Base-by-base conservation (phyloP, 208 protist genomes). In the Trypanosoma conorhini region DNA sequence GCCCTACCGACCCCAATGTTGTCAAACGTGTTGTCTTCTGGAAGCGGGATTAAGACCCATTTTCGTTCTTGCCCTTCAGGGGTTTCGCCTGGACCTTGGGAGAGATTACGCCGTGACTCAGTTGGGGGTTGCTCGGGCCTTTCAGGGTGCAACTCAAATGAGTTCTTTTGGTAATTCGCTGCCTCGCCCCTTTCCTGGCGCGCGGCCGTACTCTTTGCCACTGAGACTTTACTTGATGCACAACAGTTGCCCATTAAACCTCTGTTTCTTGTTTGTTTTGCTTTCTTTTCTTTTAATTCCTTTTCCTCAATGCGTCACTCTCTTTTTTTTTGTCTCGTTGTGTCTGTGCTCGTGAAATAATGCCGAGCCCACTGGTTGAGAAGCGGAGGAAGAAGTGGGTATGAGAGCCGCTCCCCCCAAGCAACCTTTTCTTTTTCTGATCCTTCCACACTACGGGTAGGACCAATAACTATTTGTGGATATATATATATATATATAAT, bases 401-500 rank as follows among this genome's bases (percentile, higher is more conserved):
- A n/a, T n/a, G n/a, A n/a, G n/a, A n/a, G n/a, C n/a, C n/a, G n/a
- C n/a, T n/a, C n/a, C n/a, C n/a, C n/a, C n/a, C n/a, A n/a, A n/a
- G n/a, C n/a, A n/a, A n/a, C n/a, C n/a, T n/a, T n/a, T n/a, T n/a
- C n/a, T n/a, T n/a, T n/a, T n/a, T n/a, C n/a, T n/a, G n/a, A n/a
- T n/a, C n/a, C n/a, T n/a, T n/a, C n/a, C n/a, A n/a, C n/a, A n/a
- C 19, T 28, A 17, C 28, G 35, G 5, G n/a, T 59, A n/a, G n/a
- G n/a, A n/a, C n/a, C n/a, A n/a, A n/a, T n/a, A n/a, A n/a, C n/a
- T n/a, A n/a, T n/a, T n/a, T n/a, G n/a, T n/a, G 40, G 8, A 42
- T 9, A 60, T 35, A 64, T 50, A 52, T 51, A 52, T 50, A 51
- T 52, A 64, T 64, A 64, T 54, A 65, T 50, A 54, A 35, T 33